Base-by-base conservation (phyloP, 768 basidiomycete genomes). In the Agaricus blazei region DNA sequence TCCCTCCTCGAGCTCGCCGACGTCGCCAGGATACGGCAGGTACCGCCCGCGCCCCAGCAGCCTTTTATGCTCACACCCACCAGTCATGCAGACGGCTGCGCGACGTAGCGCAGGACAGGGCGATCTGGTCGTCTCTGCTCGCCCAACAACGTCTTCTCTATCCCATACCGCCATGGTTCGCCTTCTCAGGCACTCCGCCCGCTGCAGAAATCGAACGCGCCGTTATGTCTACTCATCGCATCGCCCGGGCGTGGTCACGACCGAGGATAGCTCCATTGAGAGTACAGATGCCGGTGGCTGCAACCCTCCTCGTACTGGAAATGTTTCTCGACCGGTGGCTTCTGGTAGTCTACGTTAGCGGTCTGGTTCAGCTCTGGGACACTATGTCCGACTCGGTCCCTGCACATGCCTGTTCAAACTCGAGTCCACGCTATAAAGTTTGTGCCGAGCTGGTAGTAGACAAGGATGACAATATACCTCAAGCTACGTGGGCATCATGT, bases 241-340 rank as follows among this genome's bases (percentile, higher is more conserved):
- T 55, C 29, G 54, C 47, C 6, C 47, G 11, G 28, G 46, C 54
- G 24, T 55, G 54, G 54, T 38, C 46, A n/a, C 46, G 38, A 19
- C 11, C 38, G 23, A 38, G 54, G 40, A 5, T n/a, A 31, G 23
- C 26, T 2, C 47, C 54, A 29, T 27, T 55, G 2, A 55, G 31
- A 42, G 54, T 38, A 11, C 37, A 55, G 11, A 46, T 47, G 12
- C 27, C 28, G 37, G 11, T 48, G 47, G 54, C 47, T 26, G 46
- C 42, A 29, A 59, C 56, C 23, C 59, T 79, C 9, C 60, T 77
- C 23, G 68, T 68, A 4, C 57, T 82, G 42, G 64, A 76, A 44
- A 56, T 80, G 7, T 68, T 77, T 52, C 58, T 72, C 34, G 79
- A 81, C 48, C 65, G 73, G 38, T 83, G 77, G 79, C 65, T 83